Evolutionary conservation across 2,329 filamentous ascomycete species (phyloP).

Genomic region (Cordyceps militaris): DNA sequence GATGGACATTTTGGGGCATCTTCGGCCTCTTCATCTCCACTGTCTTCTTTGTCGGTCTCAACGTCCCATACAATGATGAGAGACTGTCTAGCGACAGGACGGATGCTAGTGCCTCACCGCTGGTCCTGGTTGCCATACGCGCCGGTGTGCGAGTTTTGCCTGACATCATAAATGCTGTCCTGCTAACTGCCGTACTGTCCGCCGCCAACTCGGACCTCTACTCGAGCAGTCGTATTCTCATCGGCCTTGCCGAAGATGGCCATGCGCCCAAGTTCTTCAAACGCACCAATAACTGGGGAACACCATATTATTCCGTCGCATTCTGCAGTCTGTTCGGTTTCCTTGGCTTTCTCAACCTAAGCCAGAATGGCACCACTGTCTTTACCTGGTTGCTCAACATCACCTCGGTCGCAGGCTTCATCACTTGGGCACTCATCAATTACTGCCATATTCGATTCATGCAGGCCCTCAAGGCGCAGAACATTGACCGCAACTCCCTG

Average conservation of each 20-base stretch:
- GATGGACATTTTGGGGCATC: slow-evolving; percentile 69
- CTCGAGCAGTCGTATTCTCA: slow-evolving; percentile 61
- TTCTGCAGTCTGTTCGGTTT: slow-evolving; percentile 49
- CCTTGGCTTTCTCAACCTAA: slow-evolving; percentile 62
- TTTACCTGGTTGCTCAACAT: slow-evolving; percentile 71
- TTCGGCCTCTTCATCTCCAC: slow-evolving; percentile 59
- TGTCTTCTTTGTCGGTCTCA: slow-evolving; percentile 64
- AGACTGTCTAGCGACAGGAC: slow-evolving; percentile 43
- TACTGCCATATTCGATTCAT: slow-evolving; percentile 59
- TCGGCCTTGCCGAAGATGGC: slow-evolving; percentile 57
- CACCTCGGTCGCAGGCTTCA: slow-evolving; percentile 60
- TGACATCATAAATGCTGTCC: slow-evolving; percentile 68
- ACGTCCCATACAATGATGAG: slow-evolving; percentile 56
- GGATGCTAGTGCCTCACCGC: slow-evolving; percentile 58
- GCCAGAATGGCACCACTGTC: slow-evolving; percentile 48
- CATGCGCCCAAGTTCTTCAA: slow-evolving; percentile 55
- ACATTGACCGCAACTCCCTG: slow-evolving; percentile 49
- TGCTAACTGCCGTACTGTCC: slow-evolving; percentile 70
- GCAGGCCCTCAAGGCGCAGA: slow-evolving; percentile 48
- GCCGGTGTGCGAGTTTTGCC: slow-evolving; percentile 59
- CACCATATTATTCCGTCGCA: slow-evolving; percentile 55
- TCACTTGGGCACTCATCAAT: slow-evolving; percentile 62
- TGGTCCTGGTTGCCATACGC: slow-evolving; percentile 52
- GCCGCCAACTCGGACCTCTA: slow-evolving; percentile 74
- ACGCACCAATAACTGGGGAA: slow-evolving; percentile 52